Conservation (phyloP, 1,139 yeast genomes). For the Pichia sp. region DNA sequence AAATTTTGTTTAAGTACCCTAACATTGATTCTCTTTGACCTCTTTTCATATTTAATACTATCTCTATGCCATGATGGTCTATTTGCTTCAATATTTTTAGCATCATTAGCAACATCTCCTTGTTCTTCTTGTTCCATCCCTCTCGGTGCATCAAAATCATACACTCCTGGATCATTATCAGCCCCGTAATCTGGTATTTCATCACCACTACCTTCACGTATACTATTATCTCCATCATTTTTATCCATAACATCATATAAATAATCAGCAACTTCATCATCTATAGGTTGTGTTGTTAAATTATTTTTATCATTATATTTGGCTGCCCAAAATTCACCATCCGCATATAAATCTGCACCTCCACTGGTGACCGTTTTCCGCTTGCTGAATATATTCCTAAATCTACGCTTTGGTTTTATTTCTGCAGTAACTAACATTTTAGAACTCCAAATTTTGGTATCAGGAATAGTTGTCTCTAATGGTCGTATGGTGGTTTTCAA, state of each 20-base stretch:
- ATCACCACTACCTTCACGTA: conserved; percentile 8
- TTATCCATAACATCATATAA: conserved; percentile 22
- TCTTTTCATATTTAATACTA: conserved; percentile 59
- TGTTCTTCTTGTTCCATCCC: background rate
- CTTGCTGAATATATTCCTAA: conserved; percentile 9
- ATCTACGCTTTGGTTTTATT: conserved; percentile 47
- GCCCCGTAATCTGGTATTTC: conserved; percentile 15
- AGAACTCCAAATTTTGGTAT: conserved; percentile 68
- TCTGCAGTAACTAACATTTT: conserved; percentile 61
- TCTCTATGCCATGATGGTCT: conserved; percentile 10
- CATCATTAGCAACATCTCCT: background rate
- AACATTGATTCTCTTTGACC: conserved; percentile 83
- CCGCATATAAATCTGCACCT: conserved; percentile 25
- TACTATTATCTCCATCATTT: conserved; percentile 21
- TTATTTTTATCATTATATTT: conserved; percentile 44
- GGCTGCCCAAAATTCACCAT: conserved; percentile 71
- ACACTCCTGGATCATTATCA: conserved; percentile 22
- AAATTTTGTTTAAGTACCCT: conserved; percentile 71
- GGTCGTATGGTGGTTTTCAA: background rate
- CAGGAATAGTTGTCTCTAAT: conserved; percentile 50
- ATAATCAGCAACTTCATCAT: conserved; percentile 25
- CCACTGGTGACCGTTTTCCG: conserved; percentile 7
- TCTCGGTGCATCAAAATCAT: conserved; percentile 19
- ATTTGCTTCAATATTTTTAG: background rate
- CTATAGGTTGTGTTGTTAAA: conserved; percentile 5